Evolutionary conservation across 192 early-diverging fungal genomes (phyloP).

Genomic region (Anaeromyces robustus): DNA sequence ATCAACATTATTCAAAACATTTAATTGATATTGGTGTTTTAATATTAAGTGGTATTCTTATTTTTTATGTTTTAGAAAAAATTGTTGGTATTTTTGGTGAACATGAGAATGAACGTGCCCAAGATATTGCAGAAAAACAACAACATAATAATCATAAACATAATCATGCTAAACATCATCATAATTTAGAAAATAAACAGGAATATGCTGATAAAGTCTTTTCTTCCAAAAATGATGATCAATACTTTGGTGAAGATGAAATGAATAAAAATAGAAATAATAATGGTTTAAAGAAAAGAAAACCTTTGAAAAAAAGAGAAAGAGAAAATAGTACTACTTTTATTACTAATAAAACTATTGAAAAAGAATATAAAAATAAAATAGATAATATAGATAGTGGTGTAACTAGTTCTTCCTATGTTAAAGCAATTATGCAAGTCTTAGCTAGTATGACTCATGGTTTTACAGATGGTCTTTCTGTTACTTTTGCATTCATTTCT

Average conservation of each 20-base stretch:
- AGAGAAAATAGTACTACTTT: neutral
- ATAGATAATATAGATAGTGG: neutral
- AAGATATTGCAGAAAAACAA: too few relatives aligned
- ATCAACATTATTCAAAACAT: conserved; percentile 29
- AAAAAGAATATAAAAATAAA: neutral
- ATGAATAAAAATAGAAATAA: conserved; percentile 7
- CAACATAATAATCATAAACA: conserved; percentile 42
- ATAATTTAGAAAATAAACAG: conserved; percentile 14
- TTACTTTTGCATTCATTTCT: conserved; percentile 68
- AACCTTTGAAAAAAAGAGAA: conserved; percentile 12
- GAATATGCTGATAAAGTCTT: conserved; percentile 11
- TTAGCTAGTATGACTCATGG: conserved; percentile 72
- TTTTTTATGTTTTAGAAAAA: conserved; percentile 71
- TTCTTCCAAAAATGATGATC: conserved; percentile 11
- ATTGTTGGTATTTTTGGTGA: conserved; percentile 60
- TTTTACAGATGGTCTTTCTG: conserved; percentile 71
- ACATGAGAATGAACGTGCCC: conserved; percentile 31
- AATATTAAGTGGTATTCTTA: conserved; percentile 57
- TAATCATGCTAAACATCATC: conserved; percentile 22
- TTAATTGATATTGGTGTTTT: conserved; percentile 50
- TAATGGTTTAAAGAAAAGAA: conserved; percentile 13
- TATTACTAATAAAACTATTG: conserved; percentile 8
- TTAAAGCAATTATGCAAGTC: conserved; percentile 59
- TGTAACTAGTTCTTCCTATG: conserved; percentile 14
- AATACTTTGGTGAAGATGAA: conserved; percentile 1